phyloP scores from a whole-genome alignment of 352 stramenopile genomes.

The Phytopythium ostracodes region DNA sequence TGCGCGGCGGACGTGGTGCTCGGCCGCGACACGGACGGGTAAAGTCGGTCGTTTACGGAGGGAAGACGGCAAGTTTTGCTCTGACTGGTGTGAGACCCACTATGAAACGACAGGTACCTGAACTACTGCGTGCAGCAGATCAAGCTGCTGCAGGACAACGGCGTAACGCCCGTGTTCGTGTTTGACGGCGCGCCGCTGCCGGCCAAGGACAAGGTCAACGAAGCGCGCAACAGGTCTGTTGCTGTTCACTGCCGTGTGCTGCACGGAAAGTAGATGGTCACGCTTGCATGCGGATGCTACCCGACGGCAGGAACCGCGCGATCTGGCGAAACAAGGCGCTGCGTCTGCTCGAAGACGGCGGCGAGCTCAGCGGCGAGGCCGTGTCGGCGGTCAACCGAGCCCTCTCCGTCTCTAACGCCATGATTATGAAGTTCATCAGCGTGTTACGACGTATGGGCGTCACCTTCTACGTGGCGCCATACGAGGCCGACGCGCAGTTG shows the following conservation, averaged over 20 bases:
- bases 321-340: slow-evolving; percentile 43
- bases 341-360: slow-evolving; percentile 17
- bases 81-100: no score
- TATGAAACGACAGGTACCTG: slow-evolving; percentile 72
- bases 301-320: slow-evolving; percentile 18
- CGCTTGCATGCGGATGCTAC: no score
- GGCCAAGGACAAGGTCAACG: slow-evolving; percentile 75
- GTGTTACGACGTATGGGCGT: slow-evolving; percentile 71
- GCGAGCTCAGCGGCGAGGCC: slow-evolving; percentile 16
- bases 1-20: slow-evolving; percentile 83
- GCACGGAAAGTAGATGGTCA: no score
- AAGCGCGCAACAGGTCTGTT: slow-evolving; percentile 35
- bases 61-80: neutral
- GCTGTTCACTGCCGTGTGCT: no score
- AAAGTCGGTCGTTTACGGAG: slow-evolving; percentile 2
- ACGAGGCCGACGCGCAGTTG: slow-evolving; percentile 97
- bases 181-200: slow-evolving; percentile 93
- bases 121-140: slow-evolving; percentile 88
- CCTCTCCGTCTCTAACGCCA: slow-evolving; percentile 65
- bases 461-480: slow-evolving; percentile 94
- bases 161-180: slow-evolving; percentile 88
- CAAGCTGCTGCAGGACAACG: slow-evolving; percentile 77
- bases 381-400: slow-evolving; percentile 42
- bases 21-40: slow-evolving; percentile 48
- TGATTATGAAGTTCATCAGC: slow-evolving; percentile 64